phyloP scores from a whole-genome alignment of 805 yeast genomes.

The Komagataella mondaviorum region DNA sequence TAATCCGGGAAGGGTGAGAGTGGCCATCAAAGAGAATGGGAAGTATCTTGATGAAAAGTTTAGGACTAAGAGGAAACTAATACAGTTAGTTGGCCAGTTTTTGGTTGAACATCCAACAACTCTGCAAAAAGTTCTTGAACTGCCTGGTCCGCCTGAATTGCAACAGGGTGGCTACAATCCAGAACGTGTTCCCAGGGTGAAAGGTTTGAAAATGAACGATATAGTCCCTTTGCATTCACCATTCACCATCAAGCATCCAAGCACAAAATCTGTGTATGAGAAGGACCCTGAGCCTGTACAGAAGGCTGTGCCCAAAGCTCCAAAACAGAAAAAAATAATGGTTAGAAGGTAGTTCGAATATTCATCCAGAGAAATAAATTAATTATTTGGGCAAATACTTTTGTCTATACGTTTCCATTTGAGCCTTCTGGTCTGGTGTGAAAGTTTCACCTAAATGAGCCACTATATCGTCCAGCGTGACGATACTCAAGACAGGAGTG shows the following conservation, averaged over 20 bases:
- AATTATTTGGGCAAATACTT: slow-evolving; percentile 26
- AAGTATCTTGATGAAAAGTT: slow-evolving; percentile 12
- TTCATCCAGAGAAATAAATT: not conserved
- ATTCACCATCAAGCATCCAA: slow-evolving; percentile 72
- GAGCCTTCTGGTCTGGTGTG: slow-evolving; percentile 39
- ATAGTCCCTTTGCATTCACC: slow-evolving; percentile 83
- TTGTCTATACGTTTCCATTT: slow-evolving; percentile 45
- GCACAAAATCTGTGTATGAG: slow-evolving; percentile 57
- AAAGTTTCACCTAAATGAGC: slow-evolving; percentile 40
- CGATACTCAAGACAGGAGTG: slow-evolving; percentile 79
- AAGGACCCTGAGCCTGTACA: slow-evolving; percentile 31
- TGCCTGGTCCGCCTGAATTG: slow-evolving; percentile 55
- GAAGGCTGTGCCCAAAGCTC: slow-evolving; percentile 23
- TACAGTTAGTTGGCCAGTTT: slow-evolving; percentile 46
- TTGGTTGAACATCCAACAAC: slow-evolving; percentile 60
- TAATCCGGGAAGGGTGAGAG: slow-evolving; percentile 91
- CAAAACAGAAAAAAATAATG: slow-evolving; percentile 44
- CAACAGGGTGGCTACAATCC: slow-evolving; percentile 34
- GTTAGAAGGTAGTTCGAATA: not conserved
- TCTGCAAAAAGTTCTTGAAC: slow-evolving; percentile 42
- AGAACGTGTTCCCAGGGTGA: slow-evolving; percentile 58
- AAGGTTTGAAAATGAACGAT: slow-evolving; percentile 75
- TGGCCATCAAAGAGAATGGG: slow-evolving; percentile 44
- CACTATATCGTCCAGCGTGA: slow-evolving; percentile 63
- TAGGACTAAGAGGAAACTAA: slow-evolving; percentile 51